Percentiles rank a stretch among this genome's conserved stretches.
Conservation (phyloP, 2,329 filamentous ascomycete species). For the Phaeoacremonium minimum region DNA sequence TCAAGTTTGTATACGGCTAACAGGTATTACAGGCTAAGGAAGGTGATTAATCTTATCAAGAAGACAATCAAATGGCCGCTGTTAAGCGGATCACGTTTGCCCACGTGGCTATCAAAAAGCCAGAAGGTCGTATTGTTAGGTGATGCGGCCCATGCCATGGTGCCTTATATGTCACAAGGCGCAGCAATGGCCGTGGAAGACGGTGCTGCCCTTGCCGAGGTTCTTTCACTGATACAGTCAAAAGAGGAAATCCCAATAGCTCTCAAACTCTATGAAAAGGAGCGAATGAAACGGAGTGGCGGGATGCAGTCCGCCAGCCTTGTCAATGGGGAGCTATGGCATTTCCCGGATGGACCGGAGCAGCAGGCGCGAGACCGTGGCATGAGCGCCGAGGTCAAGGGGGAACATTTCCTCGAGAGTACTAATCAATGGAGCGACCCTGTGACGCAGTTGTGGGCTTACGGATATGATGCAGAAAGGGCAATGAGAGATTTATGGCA, state of each 20-base stretch:
- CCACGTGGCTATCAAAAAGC: constrained; percentile 20
- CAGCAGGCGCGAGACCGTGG: constrained; percentile 35
- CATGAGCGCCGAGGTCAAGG: constrained; percentile 33
- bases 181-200: constrained; percentile 40
- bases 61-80: constrained; percentile 28
- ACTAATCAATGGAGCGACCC: constrained; percentile 45
- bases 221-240: constrained; percentile 20
- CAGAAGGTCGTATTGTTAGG: constrained; percentile 30
- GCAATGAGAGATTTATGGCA: too few relatives aligned
- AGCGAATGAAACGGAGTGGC: constrained; percentile 24
- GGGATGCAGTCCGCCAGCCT: constrained; percentile 38
- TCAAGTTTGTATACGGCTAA: too few relatives aligned
- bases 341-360: constrained; percentile 35
- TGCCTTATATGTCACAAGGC: constrained; percentile 37
- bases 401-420: constrained; percentile 28
- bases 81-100: constrained; percentile 16
- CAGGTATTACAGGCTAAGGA: constrained; percentile 24
- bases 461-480: constrained; percentile 40
- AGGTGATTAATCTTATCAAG: constrained; percentile 27
- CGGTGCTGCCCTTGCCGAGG: constrained; percentile 28
- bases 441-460: constrained; percentile 39
- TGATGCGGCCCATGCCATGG: constrained; percentile 38
- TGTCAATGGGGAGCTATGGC: constrained; percentile 42
- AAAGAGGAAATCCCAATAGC: constrained; percentile 20
- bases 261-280: constrained; percentile 29